Evolutionary conservation across 2,329 filamentous ascomycete species (phyloP).

Genomic region (Colletotrichum abscissum): DNA sequence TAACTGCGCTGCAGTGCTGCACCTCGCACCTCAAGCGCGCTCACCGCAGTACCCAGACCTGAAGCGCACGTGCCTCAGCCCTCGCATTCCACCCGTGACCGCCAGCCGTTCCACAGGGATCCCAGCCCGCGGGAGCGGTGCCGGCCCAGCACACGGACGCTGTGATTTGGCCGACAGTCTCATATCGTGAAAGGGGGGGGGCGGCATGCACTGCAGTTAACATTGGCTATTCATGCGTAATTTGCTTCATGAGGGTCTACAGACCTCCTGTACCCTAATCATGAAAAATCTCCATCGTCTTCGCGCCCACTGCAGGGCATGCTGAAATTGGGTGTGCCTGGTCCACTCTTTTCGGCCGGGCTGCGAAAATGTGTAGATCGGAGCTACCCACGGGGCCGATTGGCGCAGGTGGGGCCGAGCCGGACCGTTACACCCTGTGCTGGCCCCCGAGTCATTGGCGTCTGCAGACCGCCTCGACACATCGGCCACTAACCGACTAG

Average conservation of each 20-base stretch:
- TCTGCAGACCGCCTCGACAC: slow-evolving; percentile 9
- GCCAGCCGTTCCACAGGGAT: not conserved
- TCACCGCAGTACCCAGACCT: not conserved
- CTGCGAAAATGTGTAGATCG: not conserved
- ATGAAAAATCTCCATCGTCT: not conserved
- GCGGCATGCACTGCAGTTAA: not conserved
- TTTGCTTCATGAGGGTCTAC: not conserved
- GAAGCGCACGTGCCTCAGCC: slow-evolving; percentile 12
- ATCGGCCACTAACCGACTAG: not conserved
- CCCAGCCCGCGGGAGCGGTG: not conserved
- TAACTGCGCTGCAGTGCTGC: too few relatives aligned
- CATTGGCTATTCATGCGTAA: not conserved
- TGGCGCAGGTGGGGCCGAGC: slow-evolving; percentile 18
- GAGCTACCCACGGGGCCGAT: not conserved
- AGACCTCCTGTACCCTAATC: not conserved
- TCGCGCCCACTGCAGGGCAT: not conserved
- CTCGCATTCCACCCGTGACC: slow-evolving; percentile 7
- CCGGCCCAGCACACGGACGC: not conserved
- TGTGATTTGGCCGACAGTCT: slow-evolving; percentile 22
- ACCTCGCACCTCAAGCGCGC: not conserved
- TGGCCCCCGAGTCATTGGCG: not conserved
- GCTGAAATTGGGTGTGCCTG: not conserved
- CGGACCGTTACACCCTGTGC: not conserved
- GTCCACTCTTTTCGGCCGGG: not conserved
- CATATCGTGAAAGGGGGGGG: not conserved